These are phyloP conservation scores for Stylonectria norvegica DNA, from an alignment of 2,329 filamentous ascomycete species.

Conservation along the genomic window DNA sequence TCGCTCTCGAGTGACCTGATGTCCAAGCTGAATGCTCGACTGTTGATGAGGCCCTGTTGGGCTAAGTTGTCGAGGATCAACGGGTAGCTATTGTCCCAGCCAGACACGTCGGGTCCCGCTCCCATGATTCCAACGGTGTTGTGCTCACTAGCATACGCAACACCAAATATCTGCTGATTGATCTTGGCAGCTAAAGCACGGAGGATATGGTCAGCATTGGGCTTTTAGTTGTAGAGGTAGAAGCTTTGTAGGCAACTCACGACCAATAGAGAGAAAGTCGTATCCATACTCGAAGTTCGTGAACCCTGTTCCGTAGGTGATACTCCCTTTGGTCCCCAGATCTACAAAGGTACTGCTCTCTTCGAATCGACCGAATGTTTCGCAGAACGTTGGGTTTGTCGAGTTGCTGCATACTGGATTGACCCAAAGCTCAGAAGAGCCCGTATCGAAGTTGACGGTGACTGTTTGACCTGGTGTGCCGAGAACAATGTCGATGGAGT, in stretches of 20 bases:
- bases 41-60: slow-evolving; percentile 35
- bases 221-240: no score
- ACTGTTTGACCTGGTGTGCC: slow-evolving; percentile 38
- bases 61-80: slow-evolving; percentile 34
- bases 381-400: slow-evolving; percentile 26
- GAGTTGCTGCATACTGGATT: slow-evolving; percentile 38
- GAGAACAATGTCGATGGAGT: slow-evolving; percentile 37
- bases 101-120: slow-evolving; percentile 30
- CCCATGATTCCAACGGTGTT: slow-evolving; percentile 34
- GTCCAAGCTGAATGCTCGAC: slow-evolving; percentile 35
- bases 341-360: slow-evolving; percentile 29
- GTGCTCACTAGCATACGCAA: slow-evolving; percentile 31
- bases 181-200: slow-evolving; percentile 29
- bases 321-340: slow-evolving; percentile 21
- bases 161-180: slow-evolving; percentile 36
- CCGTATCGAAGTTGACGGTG: slow-evolving; percentile 40
- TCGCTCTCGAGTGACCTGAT: slow-evolving; percentile 31
- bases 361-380: slow-evolving; percentile 29
- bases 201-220: no score
- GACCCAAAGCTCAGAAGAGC: slow-evolving; percentile 42
- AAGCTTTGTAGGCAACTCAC: slow-evolving; percentile 25
- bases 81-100: slow-evolving; percentile 35
- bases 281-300: slow-evolving; percentile 34
- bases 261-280: slow-evolving; percentile 32
- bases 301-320: slow-evolving; percentile 33